phyloP scores from a whole-genome alignment of 495 filamentous ascomycete species.

The Xylaria grammica region DNA sequence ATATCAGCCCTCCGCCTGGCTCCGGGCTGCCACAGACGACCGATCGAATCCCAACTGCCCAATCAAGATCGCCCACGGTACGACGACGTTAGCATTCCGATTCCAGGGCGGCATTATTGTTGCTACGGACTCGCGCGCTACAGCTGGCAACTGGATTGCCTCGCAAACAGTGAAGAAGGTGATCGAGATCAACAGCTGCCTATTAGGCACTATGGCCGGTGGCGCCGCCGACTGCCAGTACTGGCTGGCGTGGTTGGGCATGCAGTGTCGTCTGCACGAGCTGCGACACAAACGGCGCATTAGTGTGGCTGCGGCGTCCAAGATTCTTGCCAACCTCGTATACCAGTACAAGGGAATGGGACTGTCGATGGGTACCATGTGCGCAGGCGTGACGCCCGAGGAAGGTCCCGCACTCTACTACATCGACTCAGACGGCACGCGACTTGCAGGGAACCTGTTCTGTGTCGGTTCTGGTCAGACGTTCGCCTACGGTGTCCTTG shows the following conservation, averaged over 20 bases:
- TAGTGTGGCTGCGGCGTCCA: conserved; percentile 93
- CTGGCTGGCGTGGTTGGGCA: conserved; percentile 97
- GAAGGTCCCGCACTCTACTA: conserved; percentile 99
- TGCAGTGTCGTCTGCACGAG: conserved; percentile 98
- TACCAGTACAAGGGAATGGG: conserved; percentile 99
- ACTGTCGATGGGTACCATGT: conserved; percentile 98
- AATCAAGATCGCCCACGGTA: conserved; percentile 99
- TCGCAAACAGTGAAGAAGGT: conserved; percentile 99
- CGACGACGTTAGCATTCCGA: conserved; percentile 96
- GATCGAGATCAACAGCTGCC: conserved; percentile 88
- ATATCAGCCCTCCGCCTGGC: conserved; percentile 79
- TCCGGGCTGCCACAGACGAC: conserved; percentile 96
- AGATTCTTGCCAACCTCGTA: conserved; percentile 97
- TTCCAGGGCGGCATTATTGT: conserved; percentile 99
- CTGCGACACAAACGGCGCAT: conserved; percentile 99
- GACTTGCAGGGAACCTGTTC: conserved; percentile 91
- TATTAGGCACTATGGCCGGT: conserved; percentile 97
- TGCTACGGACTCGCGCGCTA: conserved; percentile 94
- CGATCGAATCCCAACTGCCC: conserved; percentile 93
- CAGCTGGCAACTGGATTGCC: conserved; percentile 97
- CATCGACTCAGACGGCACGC: conserved; percentile 96
- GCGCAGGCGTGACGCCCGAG: conserved; percentile 92
- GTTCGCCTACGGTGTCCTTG: conserved; percentile 96
- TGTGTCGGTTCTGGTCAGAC: conserved; percentile 98
- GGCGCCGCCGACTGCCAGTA: conserved; percentile 99